Conservation (phyloP, 2,329 filamentous ascomycete species). For the Epichloe sibirici region DNA sequence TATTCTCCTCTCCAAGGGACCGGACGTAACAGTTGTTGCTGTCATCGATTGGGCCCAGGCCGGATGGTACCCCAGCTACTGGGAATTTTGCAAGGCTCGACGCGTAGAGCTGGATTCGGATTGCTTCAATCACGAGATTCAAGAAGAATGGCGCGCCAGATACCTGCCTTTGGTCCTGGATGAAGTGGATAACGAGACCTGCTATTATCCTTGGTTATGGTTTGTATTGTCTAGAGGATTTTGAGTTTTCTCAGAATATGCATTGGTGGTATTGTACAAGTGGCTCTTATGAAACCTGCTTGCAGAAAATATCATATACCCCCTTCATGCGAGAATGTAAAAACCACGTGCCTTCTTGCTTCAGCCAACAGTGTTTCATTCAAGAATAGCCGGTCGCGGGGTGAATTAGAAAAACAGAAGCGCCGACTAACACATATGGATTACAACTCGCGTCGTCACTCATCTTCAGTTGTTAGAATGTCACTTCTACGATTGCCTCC, state of each 20-base stretch:
- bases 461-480: too few species aligned
- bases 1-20: conserved; percentile 12
- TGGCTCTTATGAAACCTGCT: too few species aligned
- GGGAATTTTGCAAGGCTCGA: conserved; percentile 20
- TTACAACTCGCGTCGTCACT: too few species aligned
- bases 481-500: too few species aligned
- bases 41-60: not conserved
- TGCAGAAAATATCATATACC: too few species aligned
- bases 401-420: too few species aligned
- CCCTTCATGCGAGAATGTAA: too few species aligned
- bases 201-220: conserved; percentile 21
- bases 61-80: conserved; percentile 22
- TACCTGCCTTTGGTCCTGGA: conserved; percentile 21
- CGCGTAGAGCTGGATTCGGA: conserved; percentile 12
- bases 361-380: too few species aligned
- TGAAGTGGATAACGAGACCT: conserved; percentile 18
- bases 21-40: not conserved
- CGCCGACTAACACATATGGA: too few species aligned
- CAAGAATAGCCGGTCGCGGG: too few species aligned
- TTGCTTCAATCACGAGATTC: conserved; percentile 10
- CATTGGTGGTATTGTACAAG: too few species aligned
- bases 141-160: conserved; percentile 19
- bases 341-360: too few species aligned
- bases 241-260: not conserved
- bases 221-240: conserved; percentile 10